Evolutionary conservation across 2,329 filamentous ascomycete genomes (phyloP), one percentile per base, ranked within the genome.

Genomic region (Diaporthe helianthi): DNA sequence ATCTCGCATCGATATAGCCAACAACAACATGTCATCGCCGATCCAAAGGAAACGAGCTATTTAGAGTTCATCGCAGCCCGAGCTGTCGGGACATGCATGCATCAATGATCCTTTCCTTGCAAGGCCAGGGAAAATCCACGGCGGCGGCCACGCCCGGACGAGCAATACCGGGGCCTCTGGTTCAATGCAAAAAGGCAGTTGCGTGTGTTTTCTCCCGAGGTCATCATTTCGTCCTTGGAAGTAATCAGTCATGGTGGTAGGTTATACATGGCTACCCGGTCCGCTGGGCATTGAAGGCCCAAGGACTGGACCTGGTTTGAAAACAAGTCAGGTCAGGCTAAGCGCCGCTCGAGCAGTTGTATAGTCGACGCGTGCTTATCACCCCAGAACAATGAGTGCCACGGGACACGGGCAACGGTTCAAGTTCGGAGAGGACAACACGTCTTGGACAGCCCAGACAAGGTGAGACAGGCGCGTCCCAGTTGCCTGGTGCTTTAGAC

Each of bases 181-280:
- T 17, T n/a, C n/a, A 49, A 26, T 36, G 13, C 44, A 26, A 24
- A 6, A 38, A 33, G 31, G 29, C 58, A 49, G 44, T 22, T 31
- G 58, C 13, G 7, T 49, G 41, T 24, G 3, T 36, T 47, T 44
- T 19, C 41, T 44, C 41, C 3, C 22, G n/a, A n/a, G n/a, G n/a
- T n/a, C n/a, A n/a, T n/a, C n/a, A 12, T 33, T 49, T 29, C 58
- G 58, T 63, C 58, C 58, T 63, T 63, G 58, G 58, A 63, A 63
- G 58, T 63, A 49, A 63, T 33, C 5, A 44, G 41, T 17, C 6
- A 12, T 44, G 41, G 41, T 44, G 19, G 1, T n/a, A n/a, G n/a
- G n/a, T 6, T 1, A 24, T 3, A 12, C 58, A 63, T 49, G 58
- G 44, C 58, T 63, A 17, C 58, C 58, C n/a, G 44, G 58, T 36